These are phyloP conservation scores for Aquanectria penicillioides DNA, from an alignment of 2,329 filamentous ascomycete species.

Conservation along the genomic window DNA sequence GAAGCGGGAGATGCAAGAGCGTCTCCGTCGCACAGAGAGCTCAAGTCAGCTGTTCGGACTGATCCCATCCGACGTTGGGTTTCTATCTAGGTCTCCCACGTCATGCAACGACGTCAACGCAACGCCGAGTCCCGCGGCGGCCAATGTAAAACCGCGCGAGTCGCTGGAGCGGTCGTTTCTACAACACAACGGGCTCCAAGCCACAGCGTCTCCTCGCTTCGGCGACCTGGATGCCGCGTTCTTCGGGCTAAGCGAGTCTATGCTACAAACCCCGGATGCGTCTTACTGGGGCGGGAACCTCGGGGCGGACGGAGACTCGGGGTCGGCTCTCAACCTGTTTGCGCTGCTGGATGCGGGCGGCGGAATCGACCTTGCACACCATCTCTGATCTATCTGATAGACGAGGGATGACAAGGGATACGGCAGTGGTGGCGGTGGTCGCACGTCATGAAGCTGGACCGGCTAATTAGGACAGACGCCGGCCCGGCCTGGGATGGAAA, in stretches of 20 bases:
- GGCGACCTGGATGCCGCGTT: conserved; percentile 51
- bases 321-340: conserved; percentile 60
- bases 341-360: conserved; percentile 61
- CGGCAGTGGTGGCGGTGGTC: too few relatives aligned
- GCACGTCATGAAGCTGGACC: background rate
- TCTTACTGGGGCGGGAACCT: conserved; percentile 51
- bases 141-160: conserved; percentile 28
- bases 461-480: too few relatives aligned
- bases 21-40: conserved; percentile 58
- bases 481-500: too few relatives aligned
- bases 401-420: too few relatives aligned
- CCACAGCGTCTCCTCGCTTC: conserved; percentile 44
- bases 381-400: conserved; percentile 46
- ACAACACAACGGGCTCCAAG: conserved; percentile 41
- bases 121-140: conserved; percentile 30
- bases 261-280: conserved; percentile 55
- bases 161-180: conserved; percentile 41
- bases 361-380: conserved; percentile 61
- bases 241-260: conserved; percentile 49
- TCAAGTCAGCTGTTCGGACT: conserved; percentile 63
- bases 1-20: conserved; percentile 57
- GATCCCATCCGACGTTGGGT: conserved; percentile 45
- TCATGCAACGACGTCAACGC: conserved; percentile 23
- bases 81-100: conserved; percentile 19
- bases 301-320: conserved; percentile 54